These are phyloP conservation scores for Magnusiomyces paraingens DNA, from an alignment of 1,139 yeast genomes.

Conservation along the genomic window DNA sequence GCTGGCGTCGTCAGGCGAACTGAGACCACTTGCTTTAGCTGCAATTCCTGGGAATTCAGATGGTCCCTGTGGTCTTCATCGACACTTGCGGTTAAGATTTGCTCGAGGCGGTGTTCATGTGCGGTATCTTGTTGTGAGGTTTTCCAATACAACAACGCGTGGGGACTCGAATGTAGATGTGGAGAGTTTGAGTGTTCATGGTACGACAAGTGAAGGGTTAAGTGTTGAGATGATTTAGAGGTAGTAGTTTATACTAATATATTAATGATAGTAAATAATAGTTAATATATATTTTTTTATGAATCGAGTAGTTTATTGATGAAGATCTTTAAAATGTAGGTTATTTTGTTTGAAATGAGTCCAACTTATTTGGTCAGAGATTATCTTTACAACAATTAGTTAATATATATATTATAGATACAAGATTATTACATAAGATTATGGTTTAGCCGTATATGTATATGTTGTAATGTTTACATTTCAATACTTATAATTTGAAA, in stretches of 20 bases:
- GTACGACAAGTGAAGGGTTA: not conserved
- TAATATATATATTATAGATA: too few relatives aligned
- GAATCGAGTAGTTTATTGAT: too few relatives aligned
- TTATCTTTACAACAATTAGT: too few relatives aligned
- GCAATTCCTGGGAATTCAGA: constrained; percentile 9
- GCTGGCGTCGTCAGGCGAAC: constrained; percentile 8
- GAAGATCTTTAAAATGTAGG: too few relatives aligned
- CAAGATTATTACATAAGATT: too few relatives aligned
- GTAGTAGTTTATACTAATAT: not conserved
- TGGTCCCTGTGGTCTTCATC: constrained; percentile 7
- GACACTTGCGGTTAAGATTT: constrained; percentile 16
- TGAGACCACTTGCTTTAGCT: constrained; percentile 16
- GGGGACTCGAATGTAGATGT: constrained; percentile 17
- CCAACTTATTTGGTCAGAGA: too few relatives aligned
- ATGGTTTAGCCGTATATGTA: too few relatives aligned
- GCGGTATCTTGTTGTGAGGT: constrained; percentile 14
- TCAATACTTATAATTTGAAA: too few relatives aligned
- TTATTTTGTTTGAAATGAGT: too few relatives aligned
- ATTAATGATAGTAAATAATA: too few relatives aligned
- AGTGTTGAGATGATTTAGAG: constrained; percentile 1
- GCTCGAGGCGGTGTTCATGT: constrained; percentile 13
- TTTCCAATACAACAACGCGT: constrained; percentile 12
- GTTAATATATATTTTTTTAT: too few relatives aligned
- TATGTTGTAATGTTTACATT: too few relatives aligned
- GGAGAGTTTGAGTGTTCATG: constrained; percentile 16